Percentiles rank a stretch among this genome's conserved stretches.
These are phyloP conservation scores for Cryptosporidium viatorum DNA, from an alignment of 169 alveolate genomes.

Conservation along the genomic window DNA sequence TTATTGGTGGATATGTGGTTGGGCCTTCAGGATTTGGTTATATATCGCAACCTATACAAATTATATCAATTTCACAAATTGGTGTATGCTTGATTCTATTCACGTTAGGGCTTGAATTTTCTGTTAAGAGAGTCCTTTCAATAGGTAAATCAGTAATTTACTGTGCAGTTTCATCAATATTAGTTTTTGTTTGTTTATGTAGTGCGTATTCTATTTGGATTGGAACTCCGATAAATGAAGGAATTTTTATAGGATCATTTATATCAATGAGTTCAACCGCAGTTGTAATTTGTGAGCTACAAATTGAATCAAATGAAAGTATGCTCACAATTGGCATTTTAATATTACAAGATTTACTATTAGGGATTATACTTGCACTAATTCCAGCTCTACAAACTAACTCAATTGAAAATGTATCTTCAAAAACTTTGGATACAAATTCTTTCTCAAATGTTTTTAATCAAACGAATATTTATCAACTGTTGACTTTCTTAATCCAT, in stretches of 20 bases:
- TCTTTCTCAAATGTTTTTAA: not conserved
- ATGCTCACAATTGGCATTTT: conserved; percentile 61
- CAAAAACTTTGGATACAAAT: not conserved
- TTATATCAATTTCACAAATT: conserved; percentile 71
- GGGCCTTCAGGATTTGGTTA: conserved; percentile 74
- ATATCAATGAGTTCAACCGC: conserved; percentile 75
- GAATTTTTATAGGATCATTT: conserved; percentile 69
- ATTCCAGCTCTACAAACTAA: conserved; percentile 54
- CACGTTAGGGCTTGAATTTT: conserved; percentile 55
- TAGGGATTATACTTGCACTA: conserved; percentile 54
- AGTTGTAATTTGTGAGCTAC: conserved; percentile 62
- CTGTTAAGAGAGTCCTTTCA: conserved; percentile 53
- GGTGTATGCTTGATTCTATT: conserved; percentile 69
- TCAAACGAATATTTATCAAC: not conserved
- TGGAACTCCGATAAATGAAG: conserved; percentile 74
- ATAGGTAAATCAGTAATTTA: conserved; percentile 59
- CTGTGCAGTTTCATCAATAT: conserved; percentile 55
- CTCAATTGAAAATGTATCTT: not conserved
- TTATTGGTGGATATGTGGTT: conserved; percentile 69
- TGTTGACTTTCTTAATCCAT: not conserved
- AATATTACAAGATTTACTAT: conserved; percentile 53
- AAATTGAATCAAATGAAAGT: conserved; percentile 65
- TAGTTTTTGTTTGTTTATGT: conserved; percentile 36
- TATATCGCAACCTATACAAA: conserved; percentile 64
- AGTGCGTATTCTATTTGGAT: conserved; percentile 66